Evolutionary conservation across 2,329 filamentous ascomycete genomes (phyloP).

Genomic region (Scolecobasidium constrictum): DNA sequence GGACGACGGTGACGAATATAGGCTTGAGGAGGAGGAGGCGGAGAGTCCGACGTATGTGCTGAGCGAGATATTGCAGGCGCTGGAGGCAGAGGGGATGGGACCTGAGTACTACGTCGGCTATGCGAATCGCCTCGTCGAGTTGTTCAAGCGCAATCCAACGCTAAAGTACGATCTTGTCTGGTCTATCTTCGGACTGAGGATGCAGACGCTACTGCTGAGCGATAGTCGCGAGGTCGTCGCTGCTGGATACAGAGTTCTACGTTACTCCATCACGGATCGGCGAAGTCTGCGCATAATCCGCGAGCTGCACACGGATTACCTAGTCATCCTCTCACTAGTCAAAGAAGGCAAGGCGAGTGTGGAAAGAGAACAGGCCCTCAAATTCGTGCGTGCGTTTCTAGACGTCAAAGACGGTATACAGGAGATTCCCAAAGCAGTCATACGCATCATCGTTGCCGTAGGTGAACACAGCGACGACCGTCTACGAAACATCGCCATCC

Average conservation of each 20-base stretch:
- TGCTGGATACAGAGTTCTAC: constrained; percentile 83
- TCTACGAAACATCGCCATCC: constrained; percentile 77
- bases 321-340: constrained; percentile 83
- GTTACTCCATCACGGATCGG: constrained; percentile 88
- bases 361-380: constrained; percentile 91
- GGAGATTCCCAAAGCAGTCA: constrained; percentile 77
- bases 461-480: constrained; percentile 80
- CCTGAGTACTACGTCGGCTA: constrained; percentile 92
- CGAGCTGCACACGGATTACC: constrained; percentile 77
- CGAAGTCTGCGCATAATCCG: constrained; percentile 83
- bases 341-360: constrained; percentile 97
- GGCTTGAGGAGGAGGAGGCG: constrained; percentile 55
- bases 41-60: constrained; percentile 90
- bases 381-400: constrained; percentile 88
- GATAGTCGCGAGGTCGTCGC: constrained; percentile 94
- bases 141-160: constrained; percentile 89
- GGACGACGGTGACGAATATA: constrained; percentile 38
- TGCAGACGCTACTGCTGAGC: constrained; percentile 92
- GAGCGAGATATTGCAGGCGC: constrained; percentile 76
- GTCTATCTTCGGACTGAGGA: constrained; percentile 85
- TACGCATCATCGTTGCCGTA: constrained; percentile 81
- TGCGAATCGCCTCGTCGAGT: constrained; percentile 83
- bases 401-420: constrained; percentile 88
- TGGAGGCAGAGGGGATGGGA: constrained; percentile 78
- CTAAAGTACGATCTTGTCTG: constrained; percentile 95